phyloP scores from a whole-genome alignment of 805 yeast genomes.

The Lipomyces sp. region DNA sequence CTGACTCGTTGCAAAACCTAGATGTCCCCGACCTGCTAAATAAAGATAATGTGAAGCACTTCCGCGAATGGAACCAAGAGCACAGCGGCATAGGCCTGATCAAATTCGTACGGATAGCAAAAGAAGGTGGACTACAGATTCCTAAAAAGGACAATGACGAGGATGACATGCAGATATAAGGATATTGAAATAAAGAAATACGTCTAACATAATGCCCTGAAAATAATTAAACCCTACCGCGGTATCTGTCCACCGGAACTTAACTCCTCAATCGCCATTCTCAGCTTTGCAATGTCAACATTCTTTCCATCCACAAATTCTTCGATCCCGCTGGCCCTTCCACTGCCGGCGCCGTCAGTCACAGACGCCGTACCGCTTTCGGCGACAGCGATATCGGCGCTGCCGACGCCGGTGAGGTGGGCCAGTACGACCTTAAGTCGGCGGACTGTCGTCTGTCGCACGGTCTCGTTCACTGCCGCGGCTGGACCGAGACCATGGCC shows the following conservation, averaged over 20 bases:
- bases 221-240: no score
- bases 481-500: conserved; percentile 17
- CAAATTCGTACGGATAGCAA: conserved; percentile 44
- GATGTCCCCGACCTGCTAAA: conserved; percentile 67
- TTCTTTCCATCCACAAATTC: conserved; percentile 11
- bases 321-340: conserved; percentile 2
- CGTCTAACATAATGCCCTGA: no score
- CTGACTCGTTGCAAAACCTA: conserved; percentile 17
- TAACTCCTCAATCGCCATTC: conserved; percentile 21
- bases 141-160: background rate
- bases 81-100: conserved; percentile 70
- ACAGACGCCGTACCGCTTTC: background rate
- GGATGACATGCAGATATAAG: background rate
- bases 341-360: conserved; percentile 4
- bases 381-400: background rate
- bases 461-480: conserved; percentile 15
- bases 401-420: conserved; percentile 9
- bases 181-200: no score
- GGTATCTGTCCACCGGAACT: background rate
- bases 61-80: conserved; percentile 78
- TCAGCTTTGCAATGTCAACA: conserved; percentile 15
- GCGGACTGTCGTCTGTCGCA: conserved; percentile 15
- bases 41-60: conserved; percentile 51
- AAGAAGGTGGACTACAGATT: conserved; percentile 25
- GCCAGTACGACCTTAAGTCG: conserved; percentile 18